These are phyloP conservation scores for Physaria fendleri DNA, from an alignment of 345 rosid genomes.

Conservation along the genomic window DNA sequence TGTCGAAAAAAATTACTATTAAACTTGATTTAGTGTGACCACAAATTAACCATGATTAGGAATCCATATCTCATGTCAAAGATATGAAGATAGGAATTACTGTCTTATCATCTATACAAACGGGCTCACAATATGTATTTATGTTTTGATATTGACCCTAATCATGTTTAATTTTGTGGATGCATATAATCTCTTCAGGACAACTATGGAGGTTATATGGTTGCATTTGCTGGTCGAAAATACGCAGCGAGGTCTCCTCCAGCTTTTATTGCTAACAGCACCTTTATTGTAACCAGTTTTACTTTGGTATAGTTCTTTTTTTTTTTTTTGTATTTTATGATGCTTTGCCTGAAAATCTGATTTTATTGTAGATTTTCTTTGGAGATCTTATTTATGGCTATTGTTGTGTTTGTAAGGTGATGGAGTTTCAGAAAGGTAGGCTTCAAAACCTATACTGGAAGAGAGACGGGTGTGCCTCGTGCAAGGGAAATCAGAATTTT, in stretches of 20 bases:
- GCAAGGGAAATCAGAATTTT: conserved; percentile 42
- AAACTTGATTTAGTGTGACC: not conserved
- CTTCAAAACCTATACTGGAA: conserved; percentile 79
- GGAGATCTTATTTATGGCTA: not conserved
- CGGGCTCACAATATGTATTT: too few species aligned
- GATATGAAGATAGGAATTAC: too few species aligned
- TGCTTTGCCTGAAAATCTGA: not conserved
- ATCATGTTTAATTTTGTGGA: not conserved
- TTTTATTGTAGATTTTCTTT: not conserved
- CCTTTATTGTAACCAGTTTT: conserved; percentile 72
- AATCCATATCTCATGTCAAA: too few species aligned
- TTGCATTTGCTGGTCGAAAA: conserved; percentile 86
- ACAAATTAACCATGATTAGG: not conserved
- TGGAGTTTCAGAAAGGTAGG: conserved; percentile 79
- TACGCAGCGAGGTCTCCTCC: conserved; percentile 81
- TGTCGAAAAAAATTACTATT: not conserved
- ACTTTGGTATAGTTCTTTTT: conserved; percentile 49
- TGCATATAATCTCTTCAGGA: conserved; percentile 21
- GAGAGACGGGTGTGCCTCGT: conserved; percentile 77
- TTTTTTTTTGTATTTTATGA: not conserved
- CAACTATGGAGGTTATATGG: conserved; percentile 49
- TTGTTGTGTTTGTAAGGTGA: conserved; percentile 45
- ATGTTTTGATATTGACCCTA: not conserved
- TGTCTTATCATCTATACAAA: too few species aligned
- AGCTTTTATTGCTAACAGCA: conserved; percentile 71